Base-by-base conservation (phyloP, 805 yeast species). In the Pichia phayaonensis region DNA sequence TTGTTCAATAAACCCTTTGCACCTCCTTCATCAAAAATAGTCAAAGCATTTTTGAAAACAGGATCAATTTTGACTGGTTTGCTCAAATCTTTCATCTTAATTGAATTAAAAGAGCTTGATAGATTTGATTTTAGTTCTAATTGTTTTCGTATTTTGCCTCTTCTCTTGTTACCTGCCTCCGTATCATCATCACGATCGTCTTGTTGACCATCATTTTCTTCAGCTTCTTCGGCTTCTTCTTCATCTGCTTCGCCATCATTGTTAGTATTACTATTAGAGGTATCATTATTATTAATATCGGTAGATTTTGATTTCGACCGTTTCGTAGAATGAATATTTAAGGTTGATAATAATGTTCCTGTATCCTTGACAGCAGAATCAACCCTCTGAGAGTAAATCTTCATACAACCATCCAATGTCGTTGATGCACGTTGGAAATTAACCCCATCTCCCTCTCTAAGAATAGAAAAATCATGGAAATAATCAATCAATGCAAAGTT, bases 361-460 rank as follows among this genome's bases (percentile, higher is more conserved):
- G 97, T 90, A 60, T 90, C 97, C 10, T 85, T 83, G 6, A 90
- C 95, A 0, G 89, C 95, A 0, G 96, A 85, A 60, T 90, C 97
- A 22, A 92, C 90, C 59, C 98, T 77, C 16, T 95, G 86, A 13
- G 90, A 80, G 63, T 92, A 92, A 48, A 92, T 88, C 69, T 90
- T 90, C 34, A 90, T 92, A 72, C 97, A 90, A 0, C 97, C 97
- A 61, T 90, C 97, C 22, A 92, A 71, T 0, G 97, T 88, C 3
- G 95, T 89, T 0, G 94, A 81, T 0, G 97, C 98, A 57, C 83
- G 80, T 64, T 88, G 96, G 65, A 92, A 90, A 64, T 90, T 89
- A 59, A 90, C 86, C 40, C 81, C 76, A 50, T 84, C 89, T 6
- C 89, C 84, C 48, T 84, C 95, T 57, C 79, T 76, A 44, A 87